Base-by-base conservation (phyloP, 495 filamentous ascomycete genomes). In the Penicillium lagena region DNA sequence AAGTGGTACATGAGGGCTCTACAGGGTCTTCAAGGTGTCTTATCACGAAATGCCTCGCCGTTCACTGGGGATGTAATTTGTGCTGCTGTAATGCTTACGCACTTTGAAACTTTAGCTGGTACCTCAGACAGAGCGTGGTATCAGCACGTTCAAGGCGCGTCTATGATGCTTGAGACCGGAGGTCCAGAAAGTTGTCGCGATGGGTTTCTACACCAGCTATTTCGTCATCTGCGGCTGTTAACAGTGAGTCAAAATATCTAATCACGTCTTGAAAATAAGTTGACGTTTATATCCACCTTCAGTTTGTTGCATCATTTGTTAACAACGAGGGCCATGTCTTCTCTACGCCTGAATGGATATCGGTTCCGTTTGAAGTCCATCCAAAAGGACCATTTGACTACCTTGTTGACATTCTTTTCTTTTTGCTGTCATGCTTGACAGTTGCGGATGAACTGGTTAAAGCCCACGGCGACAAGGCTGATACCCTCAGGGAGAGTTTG, bases 1-100 rank as follows among this genome's bases (percentile, higher is more conserved):
- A 53, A 35, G n/a, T 53, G 50, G 50, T 53, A 53, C 12, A 14
- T 41, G 22, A 45, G 14, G 28, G 41, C 45, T 40, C 39, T 53
- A 10, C 42, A 43, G 10, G 46, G 46, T 8, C 30, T 53, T 9
- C 50, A 44, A 28, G 9, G 27, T 14, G 29, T 39, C 5, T 29
- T 53, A 9, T 45, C 35, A 10, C 41, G 31, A 12, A 9, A 41
- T 6, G 4, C 32, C 13, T 31, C 35, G 0, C 35, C 14, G 0
- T 47, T 47, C 13, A 41, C 35, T 2, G 49, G 28, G 2, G 39
- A 46, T 37, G 14, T 47, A 2, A 43, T 47, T 11, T 52, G 44
- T 32, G 40, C 49, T 9, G 40, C 35, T 33, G 49, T 52, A 8
- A 52, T 52, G 49, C 44, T 52, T 13, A 39, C 44, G 4, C 49